Evolutionary conservation across 2,329 filamentous ascomycete genomes (phyloP).

Genomic region (Monilinia vaccinii-corymbosi): DNA sequence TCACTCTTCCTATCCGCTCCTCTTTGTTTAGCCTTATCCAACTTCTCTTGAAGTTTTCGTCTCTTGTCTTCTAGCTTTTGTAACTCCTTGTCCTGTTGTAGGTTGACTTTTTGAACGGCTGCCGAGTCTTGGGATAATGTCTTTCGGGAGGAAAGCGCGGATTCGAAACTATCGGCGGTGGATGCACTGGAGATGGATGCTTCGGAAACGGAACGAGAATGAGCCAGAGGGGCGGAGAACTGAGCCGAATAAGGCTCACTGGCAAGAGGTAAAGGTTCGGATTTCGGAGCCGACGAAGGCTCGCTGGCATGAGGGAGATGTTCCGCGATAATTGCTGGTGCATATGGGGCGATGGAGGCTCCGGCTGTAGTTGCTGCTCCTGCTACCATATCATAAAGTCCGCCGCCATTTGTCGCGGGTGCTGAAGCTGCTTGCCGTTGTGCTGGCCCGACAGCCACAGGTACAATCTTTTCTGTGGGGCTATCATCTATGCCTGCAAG

Average conservation of each 20-base stretch:
- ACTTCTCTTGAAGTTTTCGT: slow-evolving; percentile 53
- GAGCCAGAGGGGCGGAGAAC: slow-evolving; percentile 17
- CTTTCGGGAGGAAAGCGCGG: slow-evolving; percentile 31
- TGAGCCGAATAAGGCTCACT: slow-evolving; percentile 17
- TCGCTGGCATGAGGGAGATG: slow-evolving; percentile 25
- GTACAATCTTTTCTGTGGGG: neutral
- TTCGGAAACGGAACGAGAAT: slow-evolving; percentile 17
- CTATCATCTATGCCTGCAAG: slow-evolving; percentile 23
- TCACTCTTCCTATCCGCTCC: slow-evolving; percentile 35
- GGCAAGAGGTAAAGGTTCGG: slow-evolving; percentile 25
- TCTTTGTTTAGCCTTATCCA: slow-evolving; percentile 45
- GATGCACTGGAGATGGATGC: slow-evolving; percentile 33
- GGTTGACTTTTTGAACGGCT: slow-evolving; percentile 21
- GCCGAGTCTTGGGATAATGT: slow-evolving; percentile 34
- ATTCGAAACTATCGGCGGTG: slow-evolving; percentile 42
- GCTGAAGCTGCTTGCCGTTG: slow-evolving; percentile 1
- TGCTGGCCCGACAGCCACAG: neutral
- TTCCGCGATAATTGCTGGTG: slow-evolving; percentile 20
- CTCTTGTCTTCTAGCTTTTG: slow-evolving; percentile 52
- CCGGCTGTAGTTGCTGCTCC: slow-evolving; percentile 43
- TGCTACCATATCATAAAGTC: slow-evolving; percentile 47
- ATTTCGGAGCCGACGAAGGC: slow-evolving; percentile 21
- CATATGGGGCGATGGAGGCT: slow-evolving; percentile 35
- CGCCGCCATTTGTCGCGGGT: slow-evolving; percentile 29
- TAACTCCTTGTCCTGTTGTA: slow-evolving; percentile 53